These are phyloP conservation scores for Saxophila tyrrhenica DNA, from an alignment of 495 filamentous ascomycete genomes.

Conservation along the genomic window DNA sequence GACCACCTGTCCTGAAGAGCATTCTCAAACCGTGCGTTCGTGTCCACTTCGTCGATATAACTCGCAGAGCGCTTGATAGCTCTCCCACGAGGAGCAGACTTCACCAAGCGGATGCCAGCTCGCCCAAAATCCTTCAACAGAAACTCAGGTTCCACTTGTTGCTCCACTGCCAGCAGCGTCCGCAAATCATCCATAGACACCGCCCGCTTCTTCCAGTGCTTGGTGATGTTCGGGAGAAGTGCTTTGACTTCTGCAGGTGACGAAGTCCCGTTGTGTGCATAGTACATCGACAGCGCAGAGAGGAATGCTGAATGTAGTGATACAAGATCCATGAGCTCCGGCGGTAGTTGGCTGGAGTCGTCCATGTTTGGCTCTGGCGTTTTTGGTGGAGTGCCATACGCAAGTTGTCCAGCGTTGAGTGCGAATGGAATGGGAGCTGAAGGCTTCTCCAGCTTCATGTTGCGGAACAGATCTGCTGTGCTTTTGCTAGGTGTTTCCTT, in stretches of 20 bases:
- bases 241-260: constrained; percentile 47
- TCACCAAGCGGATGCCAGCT: constrained; percentile 39
- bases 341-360: constrained; percentile 30
- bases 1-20: constrained; percentile 41
- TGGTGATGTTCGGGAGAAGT: constrained; percentile 43
- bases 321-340: constrained; percentile 45
- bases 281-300: constrained; percentile 45
- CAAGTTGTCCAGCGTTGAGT: not conserved
- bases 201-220: constrained; percentile 49
- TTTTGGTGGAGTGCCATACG: constrained; percentile 6
- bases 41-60: constrained; percentile 43
- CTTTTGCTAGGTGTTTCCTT: constrained; percentile 12
- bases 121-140: constrained; percentile 50
- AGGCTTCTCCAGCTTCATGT: constrained; percentile 1
- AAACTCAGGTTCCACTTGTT: constrained; percentile 22
- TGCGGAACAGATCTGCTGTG: constrained; percentile 12
- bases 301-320: constrained; percentile 47
- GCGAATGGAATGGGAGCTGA: constrained; percentile 9
- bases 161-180: constrained; percentile 6
- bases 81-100: constrained; percentile 28
- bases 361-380: constrained; percentile 3
- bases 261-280: constrained; percentile 52
- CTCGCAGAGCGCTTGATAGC: constrained; percentile 31
- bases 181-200: constrained; percentile 48
- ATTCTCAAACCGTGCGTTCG: constrained; percentile 42